Base-by-base conservation (phyloP, 1,139 yeast genomes). In the Debaryomyces nepalensis region DNA sequence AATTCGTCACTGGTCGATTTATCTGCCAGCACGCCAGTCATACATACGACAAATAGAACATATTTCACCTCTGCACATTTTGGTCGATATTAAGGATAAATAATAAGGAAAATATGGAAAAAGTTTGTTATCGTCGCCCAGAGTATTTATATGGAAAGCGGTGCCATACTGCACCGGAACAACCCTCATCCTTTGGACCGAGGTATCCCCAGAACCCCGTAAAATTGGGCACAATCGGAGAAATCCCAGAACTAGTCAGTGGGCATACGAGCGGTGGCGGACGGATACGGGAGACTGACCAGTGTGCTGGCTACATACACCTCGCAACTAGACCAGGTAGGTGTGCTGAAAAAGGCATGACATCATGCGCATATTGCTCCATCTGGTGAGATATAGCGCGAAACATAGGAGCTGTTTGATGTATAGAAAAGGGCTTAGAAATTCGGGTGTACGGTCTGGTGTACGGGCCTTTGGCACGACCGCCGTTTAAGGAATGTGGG, bases 1-100 rank as follows among this genome's bases (percentile, higher is more conserved):
- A 16, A 10, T 10, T n/a, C 29, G 4, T 27, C 19, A 5, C 10
- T n/a, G n/a, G n/a, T n/a, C n/a, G n/a, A n/a, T n/a, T n/a, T n/a
- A n/a, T 16, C 18, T 8, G 3, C 5, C 14, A 16, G 18, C 21
- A 9, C 12, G 10, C 5, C 32, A 10, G n/a, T 19, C 12, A 26
- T 41, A 59, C 62, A 29, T 56, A 57, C 62, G 65, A 53, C 74
- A 68, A 47, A 67, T 66, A 19, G 62, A 66, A 49, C 74, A 68
- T 41, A 66, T 66, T 49, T 60, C 68, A 33, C 70, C 51, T 52
- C 49, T 57, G 54, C 73, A 68, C 74, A 68, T 68, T 21, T 26
- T 50, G 26, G 14, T 16, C 18, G 7, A 14, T 29, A 16, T 3
- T n/a, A 29, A 29, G 19, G 24, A 23, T 15, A 15, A 18, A 2